Evolutionary conservation across 176 grass and related monocot genomes (phyloP).

Genomic region (Aechmea fasciata): DNA sequence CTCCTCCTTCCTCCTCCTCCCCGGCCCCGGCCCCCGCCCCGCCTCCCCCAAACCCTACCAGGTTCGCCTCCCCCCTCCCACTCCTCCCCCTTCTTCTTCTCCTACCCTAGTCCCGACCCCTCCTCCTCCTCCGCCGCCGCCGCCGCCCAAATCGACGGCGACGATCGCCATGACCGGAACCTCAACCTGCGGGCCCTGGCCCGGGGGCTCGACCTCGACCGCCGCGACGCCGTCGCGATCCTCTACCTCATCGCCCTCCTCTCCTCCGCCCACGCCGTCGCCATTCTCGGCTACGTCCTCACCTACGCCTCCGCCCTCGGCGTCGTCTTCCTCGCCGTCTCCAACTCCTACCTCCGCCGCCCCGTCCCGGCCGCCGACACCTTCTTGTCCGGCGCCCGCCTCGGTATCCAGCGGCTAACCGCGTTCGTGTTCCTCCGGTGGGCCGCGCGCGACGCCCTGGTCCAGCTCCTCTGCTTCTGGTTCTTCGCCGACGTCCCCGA

Average conservation of each 20-base stretch:
- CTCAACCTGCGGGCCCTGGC: constrained; percentile 31
- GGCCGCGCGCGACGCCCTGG: constrained; percentile 60
- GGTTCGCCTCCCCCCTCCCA: constrained; percentile 18
- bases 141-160: background rate
- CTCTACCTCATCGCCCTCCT: constrained; percentile 61
- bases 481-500: constrained; percentile 75
- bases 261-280: constrained; percentile 55
- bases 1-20: constrained; percentile 25
- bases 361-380: constrained; percentile 22
- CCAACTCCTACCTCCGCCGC: constrained; percentile 26
- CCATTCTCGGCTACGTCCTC: constrained; percentile 56
- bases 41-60: constrained; percentile 35
- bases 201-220: constrained; percentile 42
- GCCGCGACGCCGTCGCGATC: constrained; percentile 44
- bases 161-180: background rate
- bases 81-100: constrained; percentile 32
- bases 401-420: constrained; percentile 43
- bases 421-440: constrained; percentile 68
- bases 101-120: background rate
- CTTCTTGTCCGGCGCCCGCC: constrained; percentile 30
- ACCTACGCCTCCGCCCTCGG: constrained; percentile 58
- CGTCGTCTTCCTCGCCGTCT: constrained; percentile 46
- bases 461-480: constrained; percentile 72
- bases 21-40: constrained; percentile 26
- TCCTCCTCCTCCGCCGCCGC: background rate